A percentile compares a stretch with the other conserved stretches of the same genome.
Conservation (phyloP, 331 rosid species). For the Prunus yedoensis region DNA sequence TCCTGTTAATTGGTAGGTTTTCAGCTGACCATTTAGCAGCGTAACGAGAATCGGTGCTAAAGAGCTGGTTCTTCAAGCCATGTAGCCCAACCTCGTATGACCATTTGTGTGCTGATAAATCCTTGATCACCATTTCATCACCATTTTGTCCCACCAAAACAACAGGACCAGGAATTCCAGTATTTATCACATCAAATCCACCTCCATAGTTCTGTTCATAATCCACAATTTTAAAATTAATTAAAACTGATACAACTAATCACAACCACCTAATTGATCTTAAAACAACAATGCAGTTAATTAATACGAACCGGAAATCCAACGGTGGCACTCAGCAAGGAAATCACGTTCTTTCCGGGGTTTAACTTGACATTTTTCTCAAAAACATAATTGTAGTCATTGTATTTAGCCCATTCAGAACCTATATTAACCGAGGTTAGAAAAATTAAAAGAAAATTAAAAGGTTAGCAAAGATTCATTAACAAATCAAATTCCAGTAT, state of each 20-base stretch:
- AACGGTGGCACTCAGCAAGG: conserved; percentile 31
- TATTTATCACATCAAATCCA: conserved; percentile 29
- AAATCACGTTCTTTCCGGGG: conserved; percentile 30
- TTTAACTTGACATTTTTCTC: conserved; percentile 26
- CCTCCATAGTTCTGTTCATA: conserved; percentile 43
- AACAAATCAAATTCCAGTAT: neutral
- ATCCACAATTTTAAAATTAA: neutral
- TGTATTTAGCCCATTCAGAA: conserved; percentile 31
- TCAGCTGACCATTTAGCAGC: conserved; percentile 33
- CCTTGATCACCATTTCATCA: conserved; percentile 45
- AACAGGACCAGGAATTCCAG: conserved; percentile 46
- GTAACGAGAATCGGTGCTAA: conserved; percentile 15
- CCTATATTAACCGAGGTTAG: conserved; percentile 3
- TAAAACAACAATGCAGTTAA: neutral
- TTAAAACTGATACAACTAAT: neutral
- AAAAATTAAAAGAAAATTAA: neutral
- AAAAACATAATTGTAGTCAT: conserved; percentile 5
- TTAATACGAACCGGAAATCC: conserved; percentile 21
- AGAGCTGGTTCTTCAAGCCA: conserved; percentile 37
- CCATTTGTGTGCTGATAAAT: conserved; percentile 49
- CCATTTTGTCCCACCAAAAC: conserved; percentile 33
- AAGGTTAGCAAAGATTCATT: neutral
- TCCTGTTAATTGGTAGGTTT: conserved; percentile 21
- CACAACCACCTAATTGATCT: neutral
- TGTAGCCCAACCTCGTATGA: conserved; percentile 38